Percentiles rank a stretch among this genome's conserved stretches.
Evolutionary conservation across 2,329 filamentous ascomycete species (phyloP).

Genomic region (Parafenestella ontariensis): DNA sequence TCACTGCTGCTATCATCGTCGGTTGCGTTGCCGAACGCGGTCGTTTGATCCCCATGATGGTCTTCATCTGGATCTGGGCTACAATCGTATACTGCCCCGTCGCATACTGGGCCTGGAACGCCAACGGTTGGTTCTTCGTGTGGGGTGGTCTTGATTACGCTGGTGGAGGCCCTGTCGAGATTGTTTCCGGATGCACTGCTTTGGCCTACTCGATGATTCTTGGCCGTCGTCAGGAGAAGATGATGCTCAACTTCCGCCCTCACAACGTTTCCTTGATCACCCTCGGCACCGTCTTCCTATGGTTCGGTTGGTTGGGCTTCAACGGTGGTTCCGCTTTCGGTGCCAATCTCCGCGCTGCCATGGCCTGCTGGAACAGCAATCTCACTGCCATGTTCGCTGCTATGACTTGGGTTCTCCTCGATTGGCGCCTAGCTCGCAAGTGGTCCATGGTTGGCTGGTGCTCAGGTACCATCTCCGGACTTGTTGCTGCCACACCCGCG

Average conservation of each 20-base stretch:
- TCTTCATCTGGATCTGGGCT: slow-evolving; percentile 96
- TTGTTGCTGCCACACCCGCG: slow-evolving; percentile 86
- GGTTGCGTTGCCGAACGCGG: slow-evolving; percentile 94
- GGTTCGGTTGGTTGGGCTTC: slow-evolving; percentile 99
- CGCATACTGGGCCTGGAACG: slow-evolving; percentile 96
- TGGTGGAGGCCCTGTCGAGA: slow-evolving; percentile 96
- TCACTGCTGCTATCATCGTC: slow-evolving; percentile 89
- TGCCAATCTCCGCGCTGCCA: slow-evolving; percentile 89
- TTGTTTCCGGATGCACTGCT: slow-evolving; percentile 89
- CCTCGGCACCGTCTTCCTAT: slow-evolving; percentile 91
- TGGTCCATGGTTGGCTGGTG: slow-evolving; percentile 96
- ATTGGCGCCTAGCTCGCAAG: slow-evolving; percentile 92
- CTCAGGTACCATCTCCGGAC: slow-evolving; percentile 84
- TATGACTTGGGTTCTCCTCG: slow-evolving; percentile 92
- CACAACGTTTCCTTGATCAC: slow-evolving; percentile 99
- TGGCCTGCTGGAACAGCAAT: slow-evolving; percentile 99
- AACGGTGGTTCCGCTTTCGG: slow-evolving; percentile 96
- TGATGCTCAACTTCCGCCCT: slow-evolving; percentile 99
- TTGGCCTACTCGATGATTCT: slow-evolving; percentile 96
- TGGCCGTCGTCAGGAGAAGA: slow-evolving; percentile 94
- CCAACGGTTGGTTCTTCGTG: slow-evolving; percentile 89
- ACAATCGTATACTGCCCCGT: slow-evolving; percentile 97
- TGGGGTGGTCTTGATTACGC: slow-evolving; percentile 97
- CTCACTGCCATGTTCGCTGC: slow-evolving; percentile 90
- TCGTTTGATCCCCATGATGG: slow-evolving; percentile 89